A percentile compares a stretch with the other conserved stretches of the same genome.
Evolutionary conservation across 768 basidiomycete species (phyloP).

Genomic region (Lentinula edodes): DNA sequence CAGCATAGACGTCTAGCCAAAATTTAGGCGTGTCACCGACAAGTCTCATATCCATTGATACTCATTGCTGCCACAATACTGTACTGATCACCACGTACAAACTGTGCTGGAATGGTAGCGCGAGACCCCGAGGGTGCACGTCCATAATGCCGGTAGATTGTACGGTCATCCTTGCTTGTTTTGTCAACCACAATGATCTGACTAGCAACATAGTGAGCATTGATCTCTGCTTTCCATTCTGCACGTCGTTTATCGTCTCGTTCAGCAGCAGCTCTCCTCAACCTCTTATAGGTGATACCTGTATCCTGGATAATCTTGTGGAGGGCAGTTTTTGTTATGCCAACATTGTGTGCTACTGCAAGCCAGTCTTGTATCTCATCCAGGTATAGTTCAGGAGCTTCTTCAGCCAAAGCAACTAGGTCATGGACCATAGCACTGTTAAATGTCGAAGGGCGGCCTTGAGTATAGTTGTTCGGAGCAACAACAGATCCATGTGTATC

Average conservation of each 20-base stretch:
- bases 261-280: conserved; percentile 12
- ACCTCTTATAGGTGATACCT: conserved; percentile 19
- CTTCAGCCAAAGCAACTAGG: neutral
- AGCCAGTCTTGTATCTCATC: neutral
- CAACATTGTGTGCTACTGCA: conserved; percentile 11
- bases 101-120: conserved; percentile 10
- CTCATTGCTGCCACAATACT: conserved; percentile 21
- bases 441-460: neutral
- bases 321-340: conserved; percentile 7
- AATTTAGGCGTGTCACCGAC: no score
- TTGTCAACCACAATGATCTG: conserved; percentile 23
- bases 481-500: neutral
- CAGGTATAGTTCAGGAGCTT: neutral
- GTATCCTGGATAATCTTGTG: conserved; percentile 9
- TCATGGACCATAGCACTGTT: neutral
- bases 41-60: conserved; percentile 19
- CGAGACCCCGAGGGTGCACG: conserved; percentile 15
- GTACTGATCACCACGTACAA: conserved; percentile 18
- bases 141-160: conserved; percentile 19
- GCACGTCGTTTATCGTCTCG: conserved; percentile 10
- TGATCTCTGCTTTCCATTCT: conserved; percentile 9
- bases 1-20: no score
- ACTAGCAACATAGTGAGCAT: conserved; percentile 7
- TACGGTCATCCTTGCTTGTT: conserved; percentile 24
- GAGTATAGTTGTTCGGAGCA: neutral